A percentile compares a stretch with the other conserved stretches of the same genome.
Conservation (phyloP, 306 rosid genomes). For the Castanea crenata region DNA sequence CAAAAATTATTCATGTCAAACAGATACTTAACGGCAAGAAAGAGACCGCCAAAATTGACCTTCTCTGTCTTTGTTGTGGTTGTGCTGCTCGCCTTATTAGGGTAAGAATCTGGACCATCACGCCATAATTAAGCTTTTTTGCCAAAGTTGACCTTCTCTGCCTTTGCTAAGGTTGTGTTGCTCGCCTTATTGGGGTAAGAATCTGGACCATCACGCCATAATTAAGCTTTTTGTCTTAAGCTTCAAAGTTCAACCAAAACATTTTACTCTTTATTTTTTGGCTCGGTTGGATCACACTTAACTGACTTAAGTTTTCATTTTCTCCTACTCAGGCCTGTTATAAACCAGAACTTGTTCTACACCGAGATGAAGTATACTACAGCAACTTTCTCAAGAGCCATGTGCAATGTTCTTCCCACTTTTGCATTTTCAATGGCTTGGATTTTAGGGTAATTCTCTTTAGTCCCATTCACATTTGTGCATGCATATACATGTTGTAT, state of each 20-base stretch:
- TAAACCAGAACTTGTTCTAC: constrained; percentile 56
- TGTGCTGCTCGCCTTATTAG: constrained; percentile 35
- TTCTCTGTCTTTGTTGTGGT: constrained; percentile 30
- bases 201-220: not conserved
- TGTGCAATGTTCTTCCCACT: constrained; percentile 59
- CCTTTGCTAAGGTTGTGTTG: constrained; percentile 32
- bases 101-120: constrained; percentile 19
- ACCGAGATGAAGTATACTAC: constrained; percentile 51
- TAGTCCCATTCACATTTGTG: not conserved
- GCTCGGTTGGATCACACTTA: no score
- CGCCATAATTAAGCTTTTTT: not conserved
- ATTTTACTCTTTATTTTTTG: not conserved
- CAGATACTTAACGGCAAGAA: constrained; percentile 30
- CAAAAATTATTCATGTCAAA: no score
- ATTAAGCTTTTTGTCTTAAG: not conserved
- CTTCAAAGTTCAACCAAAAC: not conserved
- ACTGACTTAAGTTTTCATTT: not conserved
- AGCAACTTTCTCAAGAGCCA: constrained; percentile 47
- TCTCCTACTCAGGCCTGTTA: constrained; percentile 39
- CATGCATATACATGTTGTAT: no score
- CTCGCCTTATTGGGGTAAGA: constrained; percentile 43
- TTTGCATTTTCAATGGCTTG: constrained; percentile 58
- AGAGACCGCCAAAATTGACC: constrained; percentile 50
- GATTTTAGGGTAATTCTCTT: constrained; percentile 23
- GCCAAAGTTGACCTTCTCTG: constrained; percentile 30